These are phyloP conservation scores for Exophiala dermatitidis DNA, from an alignment of 2,329 filamentous ascomycete species.

Conservation along the genomic window DNA sequence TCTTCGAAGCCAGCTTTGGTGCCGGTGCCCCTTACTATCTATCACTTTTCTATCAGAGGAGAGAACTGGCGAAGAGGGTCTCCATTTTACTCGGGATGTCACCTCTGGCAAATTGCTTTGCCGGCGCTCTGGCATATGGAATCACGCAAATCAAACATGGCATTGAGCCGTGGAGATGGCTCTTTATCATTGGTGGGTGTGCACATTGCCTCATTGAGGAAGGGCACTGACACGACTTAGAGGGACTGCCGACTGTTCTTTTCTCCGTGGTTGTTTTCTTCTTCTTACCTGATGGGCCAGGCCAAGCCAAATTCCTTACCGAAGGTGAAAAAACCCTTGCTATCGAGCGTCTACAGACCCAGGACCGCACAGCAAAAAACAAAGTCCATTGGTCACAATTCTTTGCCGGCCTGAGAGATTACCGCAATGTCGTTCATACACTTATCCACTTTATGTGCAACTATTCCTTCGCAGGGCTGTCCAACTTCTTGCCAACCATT, in stretches of 20 bases:
- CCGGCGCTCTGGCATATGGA: background rate
- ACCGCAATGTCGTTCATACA: background rate
- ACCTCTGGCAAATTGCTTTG: background rate
- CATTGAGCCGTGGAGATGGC: background rate
- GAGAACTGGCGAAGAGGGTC: background rate
- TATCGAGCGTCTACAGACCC: background rate
- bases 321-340: background rate
- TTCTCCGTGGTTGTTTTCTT: background rate
- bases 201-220: too few relatives aligned
- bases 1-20: background rate
- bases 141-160: background rate
- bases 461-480: background rate
- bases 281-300: background rate
- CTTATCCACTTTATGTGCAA: background rate
- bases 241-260: background rate
- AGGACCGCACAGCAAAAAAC: background rate
- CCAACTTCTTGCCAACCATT: background rate
- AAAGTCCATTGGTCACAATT: background rate
- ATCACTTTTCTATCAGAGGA: background rate
- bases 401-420: background rate
- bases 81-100: background rate
- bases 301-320: background rate
- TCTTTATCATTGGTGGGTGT: background rate
- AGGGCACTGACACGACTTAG: too few relatives aligned
- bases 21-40: background rate